Base-by-base conservation (phyloP, 495 filamentous ascomycete species). In the Cercophora sp. region DNA sequence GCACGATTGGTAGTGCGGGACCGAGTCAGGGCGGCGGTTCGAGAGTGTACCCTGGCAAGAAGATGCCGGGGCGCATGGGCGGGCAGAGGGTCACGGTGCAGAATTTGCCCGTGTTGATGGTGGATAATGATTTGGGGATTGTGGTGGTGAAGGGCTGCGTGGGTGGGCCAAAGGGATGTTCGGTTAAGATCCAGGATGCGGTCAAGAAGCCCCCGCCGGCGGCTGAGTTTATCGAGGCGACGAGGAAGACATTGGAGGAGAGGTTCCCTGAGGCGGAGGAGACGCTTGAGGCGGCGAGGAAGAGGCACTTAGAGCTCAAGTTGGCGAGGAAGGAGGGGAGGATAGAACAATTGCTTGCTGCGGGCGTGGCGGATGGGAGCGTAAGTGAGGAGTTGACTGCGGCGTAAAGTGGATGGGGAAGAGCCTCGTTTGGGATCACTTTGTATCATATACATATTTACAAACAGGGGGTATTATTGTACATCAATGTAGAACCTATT, bases 61-160 rank as follows among this genome's bases (percentile, higher is more conserved):
- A 88, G 70, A 98, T 98, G 93, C 82, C 93, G 18, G 93, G 93
- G 51, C 80, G 88, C 37, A 96, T 98, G 93, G 93, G 93, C 20
- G 84, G 84, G 51, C 76, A 91, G 67, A 81, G 82, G 57, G 86
- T 89, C 36, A 98, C 93, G 31, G 75, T 89, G 15, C 91, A 96
- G 77, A 94, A 94, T 66, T 69, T 96, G 57, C 88, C 87, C 70
- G 84, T 98, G 46, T 70, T 98, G 61, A 83, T 87, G 73, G 85
- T 96, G 29, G 88, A 96, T 70, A 76, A 81, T 51, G 84, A 85
- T 62, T 84, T 89, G 62, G 92, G 93, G 8, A 80, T 95, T 55
- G 83, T 98, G 40, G 85, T 96, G 48, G 80, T 98, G 39, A 89
- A 87, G 68, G 93, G 91, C 50, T 76, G 79, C 57, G 83, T 97